Base-by-base conservation (phyloP, 176 grass and related monocot genomes). In the Carex pumila region DNA sequence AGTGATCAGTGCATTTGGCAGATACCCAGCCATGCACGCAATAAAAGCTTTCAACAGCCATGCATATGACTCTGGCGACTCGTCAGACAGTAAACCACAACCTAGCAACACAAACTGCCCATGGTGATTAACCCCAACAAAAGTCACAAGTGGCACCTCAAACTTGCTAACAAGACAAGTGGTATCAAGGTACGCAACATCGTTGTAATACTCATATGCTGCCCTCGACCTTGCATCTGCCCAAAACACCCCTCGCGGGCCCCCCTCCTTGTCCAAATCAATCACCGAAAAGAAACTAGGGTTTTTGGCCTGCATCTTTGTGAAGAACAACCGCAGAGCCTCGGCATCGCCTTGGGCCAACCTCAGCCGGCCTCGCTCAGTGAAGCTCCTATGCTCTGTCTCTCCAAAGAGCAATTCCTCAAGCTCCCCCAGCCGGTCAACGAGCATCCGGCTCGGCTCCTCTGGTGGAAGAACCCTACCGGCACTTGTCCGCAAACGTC, bases 301-400 rank as follows among this genome's bases (percentile, higher is more conserved):
- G 90, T 93, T 98, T 85, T 93, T 98, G 5, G 96, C 96, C 37
- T 98, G 96, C 93, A 98, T 98, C 69, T 89, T 86, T 12, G 96
- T 98, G 58, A 95, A 95, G 88, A 98, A 98, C 79, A 98, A 82
- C 13, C 91, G 79, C 85, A 95, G 85, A 32, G 91, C 86, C 88
- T 98, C 96, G 15, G 92, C 87, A 93, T 95, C 93, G 37, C 96
- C 93, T 88, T 81, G 87, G 21, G 90, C 89, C 71, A 98, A 68
- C 85, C 92, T 95, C 82, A 95, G 82, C 49, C 80, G 76, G 49
- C 93, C 93, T 63, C 96, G 91, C 83, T 93, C 88, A 21, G 89
- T 92, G 52, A 90, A 94, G 85, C 57, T 86, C 84, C 83, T 85
- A 88, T 89, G 79, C 43, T 91, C 88, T 79, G 80, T 93, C 91